These are phyloP conservation scores for Sporothrix inflata DNA, from an alignment of 2,329 filamentous ascomycete species.

Conservation along the genomic window DNA sequence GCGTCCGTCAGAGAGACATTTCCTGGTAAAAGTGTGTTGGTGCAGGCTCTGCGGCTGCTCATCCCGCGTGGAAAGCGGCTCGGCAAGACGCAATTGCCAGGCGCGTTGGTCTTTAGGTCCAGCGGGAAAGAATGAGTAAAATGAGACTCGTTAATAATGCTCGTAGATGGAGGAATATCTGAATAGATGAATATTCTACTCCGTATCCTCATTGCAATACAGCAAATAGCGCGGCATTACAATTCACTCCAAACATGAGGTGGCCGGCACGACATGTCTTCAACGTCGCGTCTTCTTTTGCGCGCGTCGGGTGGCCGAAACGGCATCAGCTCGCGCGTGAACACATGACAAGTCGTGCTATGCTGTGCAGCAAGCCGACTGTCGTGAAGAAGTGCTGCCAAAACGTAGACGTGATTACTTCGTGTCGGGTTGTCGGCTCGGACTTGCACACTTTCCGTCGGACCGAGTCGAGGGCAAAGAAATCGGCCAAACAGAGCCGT, in stretches of 20 bases:
- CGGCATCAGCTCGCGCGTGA: neutral
- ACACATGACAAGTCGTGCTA: neutral
- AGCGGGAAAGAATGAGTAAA: neutral
- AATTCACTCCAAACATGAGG: neutral
- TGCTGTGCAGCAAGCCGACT: neutral
- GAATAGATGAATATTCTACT: neutral
- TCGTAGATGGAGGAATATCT: neutral
- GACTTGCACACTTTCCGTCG: neutral
- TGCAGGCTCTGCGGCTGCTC: neutral
- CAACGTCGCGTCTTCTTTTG: neutral
- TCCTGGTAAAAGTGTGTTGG: constrained; percentile 1
- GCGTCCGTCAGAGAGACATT: neutral
- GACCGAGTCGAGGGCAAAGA: neutral
- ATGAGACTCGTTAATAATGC: neutral
- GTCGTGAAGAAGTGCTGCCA: neutral
- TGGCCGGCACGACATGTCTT: neutral
- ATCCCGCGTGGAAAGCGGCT: neutral
- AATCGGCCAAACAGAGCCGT: too few relatives aligned
- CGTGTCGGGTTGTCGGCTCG: neutral
- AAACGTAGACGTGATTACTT: neutral
- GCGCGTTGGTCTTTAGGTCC: neutral
- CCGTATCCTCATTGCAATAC: neutral
- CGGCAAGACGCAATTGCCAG: neutral
- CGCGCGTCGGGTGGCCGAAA: neutral
- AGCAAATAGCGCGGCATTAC: neutral